These are phyloP conservation scores for Colletotrichum chrysophilum DNA, from an alignment of 2,329 filamentous ascomycete species.

Conservation along the genomic window DNA sequence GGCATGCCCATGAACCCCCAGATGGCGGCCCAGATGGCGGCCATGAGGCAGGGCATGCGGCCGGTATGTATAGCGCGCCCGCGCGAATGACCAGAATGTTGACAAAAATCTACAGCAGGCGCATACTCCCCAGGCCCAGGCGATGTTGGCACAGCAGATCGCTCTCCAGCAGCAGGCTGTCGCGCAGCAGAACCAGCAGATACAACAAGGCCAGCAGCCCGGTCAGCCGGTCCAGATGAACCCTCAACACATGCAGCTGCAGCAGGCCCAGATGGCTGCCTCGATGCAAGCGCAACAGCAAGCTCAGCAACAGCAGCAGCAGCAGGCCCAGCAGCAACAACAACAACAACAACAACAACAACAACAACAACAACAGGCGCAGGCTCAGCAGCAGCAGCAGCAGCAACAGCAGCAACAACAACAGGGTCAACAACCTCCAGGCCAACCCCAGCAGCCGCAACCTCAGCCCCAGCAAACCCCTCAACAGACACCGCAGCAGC, in stretches of 20 bases:
- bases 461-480: conserved; percentile 36
- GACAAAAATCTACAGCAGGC: conserved; percentile 5
- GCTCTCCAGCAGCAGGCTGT: conserved; percentile 46
- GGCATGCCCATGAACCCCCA: conserved; percentile 54
- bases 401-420: conserved; percentile 38
- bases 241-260: conserved; percentile 51
- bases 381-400: conserved; percentile 37
- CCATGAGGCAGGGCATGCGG: conserved; percentile 51
- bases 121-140: conserved; percentile 32
- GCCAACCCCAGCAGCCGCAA: conserved; percentile 39
- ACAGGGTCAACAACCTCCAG: conserved; percentile 31
- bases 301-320: conserved; percentile 44
- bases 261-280: conserved; percentile 44
- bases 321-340: conserved; percentile 43
- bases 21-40: conserved; percentile 55
- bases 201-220: conserved; percentile 45
- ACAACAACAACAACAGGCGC: conserved; percentile 39
- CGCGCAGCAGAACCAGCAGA: conserved; percentile 40
- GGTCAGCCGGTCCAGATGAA: conserved; percentile 55
- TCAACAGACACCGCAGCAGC: conserved; percentile 24
- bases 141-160: conserved; percentile 52
- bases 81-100: background rate
- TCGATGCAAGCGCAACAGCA: conserved; percentile 41
- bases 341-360: conserved; percentile 34
- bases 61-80: conserved; percentile 39